Evolutionary conservation across 2,329 filamentous ascomycete genomes (phyloP).

Genomic region (Aspergillus sergii): DNA sequence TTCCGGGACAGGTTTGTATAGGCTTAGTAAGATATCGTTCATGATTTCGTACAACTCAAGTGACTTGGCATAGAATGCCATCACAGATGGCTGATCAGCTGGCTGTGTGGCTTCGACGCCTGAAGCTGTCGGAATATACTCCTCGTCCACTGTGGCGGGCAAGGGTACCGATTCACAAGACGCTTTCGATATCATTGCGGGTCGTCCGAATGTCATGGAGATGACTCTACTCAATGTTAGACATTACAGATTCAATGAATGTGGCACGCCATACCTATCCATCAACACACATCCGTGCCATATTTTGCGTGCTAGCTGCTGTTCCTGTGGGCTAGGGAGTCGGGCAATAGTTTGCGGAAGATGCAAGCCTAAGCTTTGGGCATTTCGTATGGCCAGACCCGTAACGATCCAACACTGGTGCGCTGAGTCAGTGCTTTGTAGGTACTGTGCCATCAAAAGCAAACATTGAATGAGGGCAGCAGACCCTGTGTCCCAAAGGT

Average conservation of each 20-base stretch:
- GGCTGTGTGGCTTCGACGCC: constrained; percentile 24
- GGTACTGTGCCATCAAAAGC: constrained; percentile 52
- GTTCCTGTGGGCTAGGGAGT: constrained; percentile 28
- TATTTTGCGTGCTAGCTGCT: constrained; percentile 34
- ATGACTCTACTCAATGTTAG: constrained; percentile 28
- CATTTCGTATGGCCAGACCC: constrained; percentile 50
- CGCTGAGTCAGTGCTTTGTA: constrained; percentile 52
- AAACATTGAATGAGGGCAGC: constrained; percentile 51
- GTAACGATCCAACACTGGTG: constrained; percentile 56
- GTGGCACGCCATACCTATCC: constrained; percentile 31
- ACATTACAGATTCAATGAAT: too few species aligned
- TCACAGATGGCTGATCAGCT: constrained; percentile 28
- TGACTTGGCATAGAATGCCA: constrained; percentile 36
- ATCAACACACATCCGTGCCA: constrained; percentile 43
- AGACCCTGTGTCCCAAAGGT: constrained; percentile 48
- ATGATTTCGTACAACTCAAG: constrained; percentile 40
- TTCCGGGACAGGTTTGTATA: constrained; percentile 31
- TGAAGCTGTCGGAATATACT: constrained; percentile 25
- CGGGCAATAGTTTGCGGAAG: constrained; percentile 41
- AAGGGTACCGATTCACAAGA: constrained; percentile 31
- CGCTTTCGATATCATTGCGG: constrained; percentile 37
- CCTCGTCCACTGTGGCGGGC: constrained; percentile 35
- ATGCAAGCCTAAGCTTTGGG: constrained; percentile 52
- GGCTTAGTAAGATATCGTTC: constrained; percentile 35
- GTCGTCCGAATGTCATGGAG: constrained; percentile 43